Evolutionary conservation across 352 stramenopile species (phyloP), one percentile per base, ranked within the genome.

Genomic region (Bremia lactucae): DNA sequence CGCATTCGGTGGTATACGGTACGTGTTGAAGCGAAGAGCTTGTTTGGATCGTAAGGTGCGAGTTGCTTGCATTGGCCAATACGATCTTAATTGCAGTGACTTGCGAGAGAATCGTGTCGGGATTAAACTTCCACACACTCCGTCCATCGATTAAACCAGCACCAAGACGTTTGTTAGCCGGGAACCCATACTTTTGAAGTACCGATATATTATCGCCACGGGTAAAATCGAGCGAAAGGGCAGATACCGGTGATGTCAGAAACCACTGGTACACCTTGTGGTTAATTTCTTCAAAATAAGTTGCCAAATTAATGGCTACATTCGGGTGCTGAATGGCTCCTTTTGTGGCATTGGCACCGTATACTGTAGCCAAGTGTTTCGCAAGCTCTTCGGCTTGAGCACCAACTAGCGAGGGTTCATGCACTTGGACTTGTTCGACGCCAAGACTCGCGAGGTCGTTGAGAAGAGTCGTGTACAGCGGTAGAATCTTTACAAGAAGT

Each of bases 151-250:
- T 87, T 13, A 96, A 49, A 49, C 86, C 87, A 8, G 80, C 83
- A 35, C 84, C 84, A 8, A 96, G 80, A 21, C 72, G 75, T 66
- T 96, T 95, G 53, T 63, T 63, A 2, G 62, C 56, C 6, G 83
- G 81, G 56, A 95, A 94, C 10, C 83, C 85, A 42, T 76, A 87
- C 67, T 93, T 92, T 45, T 82, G 54, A 14, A 96, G 57, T 34
- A 95, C 52, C 15, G 56, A 68, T 18, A 94, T 49, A 56, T 84
- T 94, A 54, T 94, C 68, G 25, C 82, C 88, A 36, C 88, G 80
- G 16, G 83, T 95, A 52, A 97, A 96, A 65, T 97, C 88, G 7
- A 96, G 68, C 57, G 76, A 94, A 46, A 96, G 60, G 6, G 79
- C 79, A 3, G 65, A 48, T 33, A 96, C 65, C n/a, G 68, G 68